Percentiles rank a stretch among this genome's conserved stretches.
These are phyloP conservation scores for Xylaria sp. DNA, from an alignment of 2,329 filamentous ascomycete species.

Conservation along the genomic window DNA sequence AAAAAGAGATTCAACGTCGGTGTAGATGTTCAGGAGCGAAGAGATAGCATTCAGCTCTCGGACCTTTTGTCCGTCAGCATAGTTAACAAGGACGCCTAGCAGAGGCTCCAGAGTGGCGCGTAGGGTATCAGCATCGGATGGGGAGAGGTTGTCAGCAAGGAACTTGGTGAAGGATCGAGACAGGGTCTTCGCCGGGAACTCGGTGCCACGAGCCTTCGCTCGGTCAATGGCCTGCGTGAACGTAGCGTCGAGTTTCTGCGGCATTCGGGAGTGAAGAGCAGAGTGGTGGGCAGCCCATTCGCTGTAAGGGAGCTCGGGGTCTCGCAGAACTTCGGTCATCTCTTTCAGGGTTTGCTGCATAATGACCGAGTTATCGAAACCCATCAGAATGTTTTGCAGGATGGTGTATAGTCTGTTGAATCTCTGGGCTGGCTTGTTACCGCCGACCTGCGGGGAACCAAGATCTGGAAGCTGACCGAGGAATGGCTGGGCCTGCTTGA, in stretches of 20 bases:
- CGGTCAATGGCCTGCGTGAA: constrained; percentile 84
- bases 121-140: constrained; percentile 67
- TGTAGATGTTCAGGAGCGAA: constrained; percentile 74
- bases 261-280: constrained; percentile 95
- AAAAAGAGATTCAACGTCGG: constrained; percentile 79
- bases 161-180: constrained; percentile 81
- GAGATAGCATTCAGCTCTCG: constrained; percentile 84
- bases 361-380: constrained; percentile 96
- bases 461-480: constrained; percentile 82
- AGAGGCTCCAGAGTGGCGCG: constrained; percentile 70
- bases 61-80: constrained; percentile 80
- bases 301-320: constrained; percentile 87
- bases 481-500: constrained; percentile 95
- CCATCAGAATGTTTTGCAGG: constrained; percentile 80
- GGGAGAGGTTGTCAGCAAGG: constrained; percentile 75
- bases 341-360: constrained; percentile 84
- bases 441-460: constrained; percentile 79
- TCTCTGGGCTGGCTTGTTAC: constrained; percentile 84
- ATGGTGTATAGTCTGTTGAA: constrained; percentile 73
- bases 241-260: constrained; percentile 78
- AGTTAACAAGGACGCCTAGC: constrained; percentile 69
- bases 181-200: constrained; percentile 89
- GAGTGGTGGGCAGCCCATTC: constrained; percentile 96
- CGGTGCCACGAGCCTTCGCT: constrained; percentile 67
- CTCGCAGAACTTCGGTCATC: constrained; percentile 81